phyloP scores from a whole-genome alignment of 2,329 filamentous ascomycete species.

The Didymella pinodella region DNA sequence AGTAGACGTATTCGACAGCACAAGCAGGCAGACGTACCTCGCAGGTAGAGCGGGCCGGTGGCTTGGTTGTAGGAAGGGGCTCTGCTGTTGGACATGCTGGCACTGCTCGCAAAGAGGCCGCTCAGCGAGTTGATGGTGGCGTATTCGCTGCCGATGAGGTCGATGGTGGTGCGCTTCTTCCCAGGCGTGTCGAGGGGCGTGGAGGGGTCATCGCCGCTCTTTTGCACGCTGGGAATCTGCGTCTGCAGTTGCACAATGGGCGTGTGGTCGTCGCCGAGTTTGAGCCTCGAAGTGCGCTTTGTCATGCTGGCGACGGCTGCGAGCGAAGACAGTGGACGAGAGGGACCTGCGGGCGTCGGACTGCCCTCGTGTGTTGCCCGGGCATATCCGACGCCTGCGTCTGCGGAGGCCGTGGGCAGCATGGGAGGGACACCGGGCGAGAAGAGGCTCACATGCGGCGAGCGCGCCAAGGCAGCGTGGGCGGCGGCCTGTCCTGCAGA shows the following conservation, averaged over 20 bases:
- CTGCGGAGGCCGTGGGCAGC: conserved; percentile 18
- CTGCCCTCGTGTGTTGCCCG: conserved; percentile 15
- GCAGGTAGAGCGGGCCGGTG: conserved; percentile 45
- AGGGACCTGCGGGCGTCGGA: conserved; percentile 33
- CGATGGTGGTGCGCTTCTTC: conserved; percentile 34
- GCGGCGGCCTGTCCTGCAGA: conserved; percentile 21
- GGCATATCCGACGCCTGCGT: conserved; percentile 14
- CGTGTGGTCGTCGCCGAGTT: conserved; percentile 37
- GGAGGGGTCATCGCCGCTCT: conserved; percentile 59
- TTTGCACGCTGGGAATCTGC: conserved; percentile 55
- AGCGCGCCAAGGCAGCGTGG: conserved; percentile 14
- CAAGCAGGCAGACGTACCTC: conserved; percentile 33
- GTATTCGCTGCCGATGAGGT: conserved; percentile 47
- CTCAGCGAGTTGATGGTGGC: conserved; percentile 55
- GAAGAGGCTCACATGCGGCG: conserved; percentile 20
- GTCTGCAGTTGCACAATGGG: conserved; percentile 43
- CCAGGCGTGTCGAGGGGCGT: conserved; percentile 48
- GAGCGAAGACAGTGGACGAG: conserved; percentile 31
- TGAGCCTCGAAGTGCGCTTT: conserved; percentile 41
- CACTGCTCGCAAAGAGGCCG: conserved; percentile 55
- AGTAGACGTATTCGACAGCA: no score
- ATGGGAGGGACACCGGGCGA: conserved; percentile 17
- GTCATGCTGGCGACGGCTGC: conserved; percentile 34
- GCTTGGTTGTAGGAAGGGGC: conserved; percentile 53
- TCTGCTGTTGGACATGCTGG: conserved; percentile 50